A percentile compares a stretch with the other conserved stretches of the same genome.
phyloP scores from a whole-genome alignment of 768 basidiomycete genomes.

The Naematelia encephala region DNA sequence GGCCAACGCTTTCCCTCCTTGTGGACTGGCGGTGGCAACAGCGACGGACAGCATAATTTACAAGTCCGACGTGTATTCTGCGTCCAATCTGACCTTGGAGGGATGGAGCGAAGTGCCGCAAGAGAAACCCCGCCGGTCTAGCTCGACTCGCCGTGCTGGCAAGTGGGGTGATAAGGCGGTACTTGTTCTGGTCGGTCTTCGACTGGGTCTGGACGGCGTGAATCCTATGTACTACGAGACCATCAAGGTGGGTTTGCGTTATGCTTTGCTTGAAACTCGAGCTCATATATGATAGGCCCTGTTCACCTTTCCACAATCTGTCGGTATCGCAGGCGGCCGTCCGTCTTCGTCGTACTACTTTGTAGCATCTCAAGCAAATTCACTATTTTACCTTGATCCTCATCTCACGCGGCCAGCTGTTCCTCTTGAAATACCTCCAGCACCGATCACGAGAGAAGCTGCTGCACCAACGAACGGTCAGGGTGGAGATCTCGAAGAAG shows the following conservation, averaged over 20 bases:
- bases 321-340: slow-evolving; percentile 93
- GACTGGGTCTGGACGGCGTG: slow-evolving; percentile 86
- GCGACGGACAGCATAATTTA: slow-evolving; percentile 80
- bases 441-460: slow-evolving; percentile 5
- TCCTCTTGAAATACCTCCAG: slow-evolving; percentile 55
- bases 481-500: slow-evolving; percentile 6
- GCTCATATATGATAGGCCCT: slow-evolving; percentile 57
- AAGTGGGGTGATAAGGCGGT: slow-evolving; percentile 82
- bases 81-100: slow-evolving; percentile 55
- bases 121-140: slow-evolving; percentile 5
- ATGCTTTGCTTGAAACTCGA: neutral
- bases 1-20: slow-evolving; percentile 72
- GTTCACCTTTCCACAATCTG: slow-evolving; percentile 90
- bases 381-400: slow-evolving; percentile 59
- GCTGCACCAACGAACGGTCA: neutral
- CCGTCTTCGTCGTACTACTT: slow-evolving; percentile 99
- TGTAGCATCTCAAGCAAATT: slow-evolving; percentile 84
- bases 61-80: slow-evolving; percentile 78
- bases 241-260: slow-evolving; percentile 59
- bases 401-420: slow-evolving; percentile 69
- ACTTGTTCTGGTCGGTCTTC: slow-evolving; percentile 75
- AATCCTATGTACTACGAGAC: slow-evolving; percentile 92
- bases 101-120: slow-evolving; percentile 21
- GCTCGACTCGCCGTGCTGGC: slow-evolving; percentile 13
- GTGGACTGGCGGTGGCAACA: slow-evolving; percentile 73